Conservation (phyloP, 164 flowering plant species). For the Echeveria elegans region DNA sequence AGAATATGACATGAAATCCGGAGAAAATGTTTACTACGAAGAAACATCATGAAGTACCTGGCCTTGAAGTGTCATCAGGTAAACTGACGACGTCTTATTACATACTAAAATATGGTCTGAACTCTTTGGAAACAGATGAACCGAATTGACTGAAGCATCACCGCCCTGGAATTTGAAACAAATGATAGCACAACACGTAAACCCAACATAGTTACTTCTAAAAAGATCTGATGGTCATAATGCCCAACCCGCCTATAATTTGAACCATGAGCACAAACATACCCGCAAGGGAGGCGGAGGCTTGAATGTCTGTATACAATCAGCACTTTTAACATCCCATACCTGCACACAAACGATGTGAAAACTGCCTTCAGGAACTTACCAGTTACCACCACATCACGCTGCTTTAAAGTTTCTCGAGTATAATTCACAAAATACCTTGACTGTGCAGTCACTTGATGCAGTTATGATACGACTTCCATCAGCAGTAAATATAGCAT, state of each 20-base stretch:
- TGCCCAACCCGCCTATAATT: background rate
- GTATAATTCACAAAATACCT: constrained; percentile 32
- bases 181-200: constrained; percentile 1
- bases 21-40: background rate
- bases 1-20: background rate
- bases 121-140: constrained; percentile 88
- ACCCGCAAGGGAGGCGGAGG: constrained; percentile 98
- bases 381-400: background rate
- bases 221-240: background rate
- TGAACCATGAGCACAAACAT: constrained; percentile 10
- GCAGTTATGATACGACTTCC: constrained; percentile 94
- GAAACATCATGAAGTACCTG: constrained; percentile 49
- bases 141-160: constrained; percentile 94
- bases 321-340: constrained; percentile 89
- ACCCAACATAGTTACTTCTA: background rate
- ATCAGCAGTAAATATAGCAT: constrained; percentile 87
- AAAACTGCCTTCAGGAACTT: background rate
- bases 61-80: constrained; percentile 96
- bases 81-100: constrained; percentile 90
- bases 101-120: constrained; percentile 86
- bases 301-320: constrained; percentile 90
- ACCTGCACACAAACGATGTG: constrained; percentile 34
- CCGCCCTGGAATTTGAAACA: constrained; percentile 57
- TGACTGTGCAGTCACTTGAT: constrained; percentile 97
- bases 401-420: background rate